Evolutionary conservation across 2,329 filamentous ascomycete species (phyloP).

Genomic region (Emmonsiellopsis sp.): DNA sequence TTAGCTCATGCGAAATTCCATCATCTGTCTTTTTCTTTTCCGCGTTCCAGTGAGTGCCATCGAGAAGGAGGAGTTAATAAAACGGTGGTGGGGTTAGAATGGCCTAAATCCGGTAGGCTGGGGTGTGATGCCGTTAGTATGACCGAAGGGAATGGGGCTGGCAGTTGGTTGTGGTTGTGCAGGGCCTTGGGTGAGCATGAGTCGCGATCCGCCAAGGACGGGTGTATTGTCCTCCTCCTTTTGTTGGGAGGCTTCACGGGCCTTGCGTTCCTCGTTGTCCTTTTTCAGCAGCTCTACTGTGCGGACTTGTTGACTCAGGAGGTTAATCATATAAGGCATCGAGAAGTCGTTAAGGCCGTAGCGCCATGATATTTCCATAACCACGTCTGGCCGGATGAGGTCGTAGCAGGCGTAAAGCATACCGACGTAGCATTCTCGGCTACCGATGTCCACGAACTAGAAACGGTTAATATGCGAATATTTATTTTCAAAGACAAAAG

Average conservation of each 20-base stretch:
- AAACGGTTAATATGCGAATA: conserved; percentile 23
- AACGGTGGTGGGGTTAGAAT: conserved; percentile 31
- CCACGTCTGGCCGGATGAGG: conserved; percentile 81
- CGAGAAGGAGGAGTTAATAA: background rate
- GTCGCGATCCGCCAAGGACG: conserved; percentile 75
- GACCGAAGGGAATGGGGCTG: conserved; percentile 59
- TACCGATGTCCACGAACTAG: conserved; percentile 97
- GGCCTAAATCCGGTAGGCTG: conserved; percentile 71
- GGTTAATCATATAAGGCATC: conserved; percentile 99
- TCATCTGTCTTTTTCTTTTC: too few relatives aligned
- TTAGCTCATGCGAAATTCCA: too few relatives aligned
- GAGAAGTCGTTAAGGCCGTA: conserved; percentile 91
- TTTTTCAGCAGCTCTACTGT: conserved; percentile 79
- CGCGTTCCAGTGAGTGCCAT: background rate
- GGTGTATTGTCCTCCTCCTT: conserved; percentile 90
- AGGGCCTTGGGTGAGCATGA: conserved; percentile 94
- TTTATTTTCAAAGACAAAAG: background rate
- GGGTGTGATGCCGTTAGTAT: conserved; percentile 80
- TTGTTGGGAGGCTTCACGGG: conserved; percentile 60
- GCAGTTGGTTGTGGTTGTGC: conserved; percentile 35
- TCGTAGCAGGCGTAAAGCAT: conserved; percentile 99
- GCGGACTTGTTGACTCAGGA: conserved; percentile 80
- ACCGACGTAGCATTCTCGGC: conserved; percentile 98
- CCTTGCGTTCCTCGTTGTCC: conserved; percentile 91
- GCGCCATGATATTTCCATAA: conserved; percentile 96